Conservation (phyloP, 768 basidiomycete species). For the Wakefieldia striispora region DNA sequence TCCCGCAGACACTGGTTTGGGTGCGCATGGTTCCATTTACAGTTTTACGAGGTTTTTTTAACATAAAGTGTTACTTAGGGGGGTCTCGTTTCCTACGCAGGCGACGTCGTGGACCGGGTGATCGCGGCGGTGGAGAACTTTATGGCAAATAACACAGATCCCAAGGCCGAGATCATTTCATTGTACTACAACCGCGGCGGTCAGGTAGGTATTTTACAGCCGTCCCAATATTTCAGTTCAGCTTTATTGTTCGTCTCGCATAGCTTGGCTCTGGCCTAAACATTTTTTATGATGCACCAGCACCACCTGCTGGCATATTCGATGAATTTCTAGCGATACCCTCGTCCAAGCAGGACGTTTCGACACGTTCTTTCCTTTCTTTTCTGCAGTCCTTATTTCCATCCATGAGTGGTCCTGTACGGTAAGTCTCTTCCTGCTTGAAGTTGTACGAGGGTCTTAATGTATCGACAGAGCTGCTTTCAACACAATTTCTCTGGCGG, state of each 20-base stretch:
- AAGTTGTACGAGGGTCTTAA: background rate
- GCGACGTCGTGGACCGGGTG: background rate
- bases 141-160: constrained; percentile 6
- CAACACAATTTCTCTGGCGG: background rate
- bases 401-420: background rate
- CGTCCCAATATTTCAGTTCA: background rate
- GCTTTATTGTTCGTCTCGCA: background rate
- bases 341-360: constrained; percentile 1
- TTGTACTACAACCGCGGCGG: constrained; percentile 33
- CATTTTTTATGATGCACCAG: constrained; percentile 55
- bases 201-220: background rate
- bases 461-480: constrained; percentile 1
- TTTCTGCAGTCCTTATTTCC: constrained; percentile 9
- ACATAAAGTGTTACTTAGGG: constrained; percentile 37
- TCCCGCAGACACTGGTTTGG: constrained; percentile 56
- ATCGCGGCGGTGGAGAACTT: constrained; percentile 13
- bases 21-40: constrained; percentile 32
- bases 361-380: constrained; percentile 14
- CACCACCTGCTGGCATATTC: constrained; percentile 17
- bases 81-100: constrained; percentile 38
- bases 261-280: constrained; percentile 26
- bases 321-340: constrained; percentile 26
- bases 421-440: background rate
- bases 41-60: background rate
- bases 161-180: constrained; percentile 35